Percentiles rank a stretch among this genome's conserved stretches.
Conservation (phyloP, 2,329 filamentous ascomycete genomes). For the Chaetomiaceae sp. region DNA sequence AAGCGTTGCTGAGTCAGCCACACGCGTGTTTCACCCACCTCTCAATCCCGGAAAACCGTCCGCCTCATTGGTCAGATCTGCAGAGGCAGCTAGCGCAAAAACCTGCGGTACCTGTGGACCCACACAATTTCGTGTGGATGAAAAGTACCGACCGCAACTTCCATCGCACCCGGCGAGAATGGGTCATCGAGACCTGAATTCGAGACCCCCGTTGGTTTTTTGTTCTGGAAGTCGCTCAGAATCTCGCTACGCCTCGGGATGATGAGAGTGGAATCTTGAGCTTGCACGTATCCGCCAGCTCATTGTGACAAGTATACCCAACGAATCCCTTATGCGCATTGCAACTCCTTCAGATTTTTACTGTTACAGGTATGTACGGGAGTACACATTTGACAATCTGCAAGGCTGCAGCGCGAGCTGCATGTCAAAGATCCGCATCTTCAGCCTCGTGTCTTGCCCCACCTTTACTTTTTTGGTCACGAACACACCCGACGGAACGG, state of each 20-base stretch:
- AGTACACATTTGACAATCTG: too few species aligned
- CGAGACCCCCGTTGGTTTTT: too few species aligned
- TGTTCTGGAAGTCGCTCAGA: neutral
- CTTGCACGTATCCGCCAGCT: too few species aligned
- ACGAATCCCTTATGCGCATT: too few species aligned
- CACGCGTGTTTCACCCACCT: neutral
- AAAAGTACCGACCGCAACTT: neutral
- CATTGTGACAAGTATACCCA: too few species aligned
- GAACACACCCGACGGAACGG: too few species aligned
- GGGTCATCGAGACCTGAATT: neutral
- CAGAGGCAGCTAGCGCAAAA: neutral
- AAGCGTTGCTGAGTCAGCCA: neutral
- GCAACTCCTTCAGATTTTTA: too few species aligned
- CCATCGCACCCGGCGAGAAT: too few species aligned
- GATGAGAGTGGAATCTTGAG: too few species aligned
- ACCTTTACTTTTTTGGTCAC: conserved; percentile 3
- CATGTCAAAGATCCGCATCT: neutral
- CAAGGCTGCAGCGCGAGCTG: conserved; percentile 10
- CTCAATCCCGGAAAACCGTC: neutral
- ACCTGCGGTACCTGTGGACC: neutral
- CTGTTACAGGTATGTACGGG: too few species aligned
- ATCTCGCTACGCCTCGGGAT: too few species aligned
- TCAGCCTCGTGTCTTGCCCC: conserved; percentile 12
- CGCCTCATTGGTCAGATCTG: neutral
- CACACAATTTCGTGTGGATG: neutral